These are phyloP conservation scores for Anacardium occidentale DNA, from an alignment of 345 rosid species.

Conservation along the genomic window DNA sequence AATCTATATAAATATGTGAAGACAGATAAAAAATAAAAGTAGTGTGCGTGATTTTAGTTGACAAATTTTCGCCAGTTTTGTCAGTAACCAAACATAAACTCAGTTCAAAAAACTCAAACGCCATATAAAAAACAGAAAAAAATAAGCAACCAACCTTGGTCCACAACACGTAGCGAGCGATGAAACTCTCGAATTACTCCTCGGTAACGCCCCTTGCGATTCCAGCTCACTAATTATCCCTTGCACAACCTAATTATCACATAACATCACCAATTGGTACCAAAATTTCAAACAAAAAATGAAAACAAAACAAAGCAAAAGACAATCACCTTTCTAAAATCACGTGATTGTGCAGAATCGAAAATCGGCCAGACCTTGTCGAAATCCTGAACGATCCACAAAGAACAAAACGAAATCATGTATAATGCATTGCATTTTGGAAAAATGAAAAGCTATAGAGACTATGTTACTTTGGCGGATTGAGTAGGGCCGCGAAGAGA, in stretches of 20 bases:
- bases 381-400: constrained; percentile 81
- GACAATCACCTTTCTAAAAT: constrained; percentile 77
- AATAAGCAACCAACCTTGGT: constrained; percentile 61
- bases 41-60: not conserved
- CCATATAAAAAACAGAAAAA: not conserved
- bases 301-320: not conserved
- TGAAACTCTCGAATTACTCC: constrained; percentile 99
- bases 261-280: not conserved
- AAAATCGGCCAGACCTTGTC: constrained; percentile 99
- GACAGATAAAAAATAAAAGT: not conserved
- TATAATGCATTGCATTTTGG: constrained; percentile 16
- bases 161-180: constrained; percentile 99
- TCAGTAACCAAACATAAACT: constrained; percentile 13
- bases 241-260: constrained; percentile 77
- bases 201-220: constrained; percentile 96
- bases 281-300: constrained; percentile 12
- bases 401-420: constrained; percentile 16
- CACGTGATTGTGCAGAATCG: constrained; percentile 98
- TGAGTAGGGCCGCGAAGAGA: constrained; percentile 97
- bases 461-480: constrained; percentile 71
- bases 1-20: not conserved
- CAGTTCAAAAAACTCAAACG: not conserved
- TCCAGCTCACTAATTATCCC: constrained; percentile 97
- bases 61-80: constrained; percentile 1
- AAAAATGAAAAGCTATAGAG: constrained; percentile 5